Evolutionary conservation across 345 rosid species (phyloP).

Genomic region (Nephelium lappaceum): DNA sequence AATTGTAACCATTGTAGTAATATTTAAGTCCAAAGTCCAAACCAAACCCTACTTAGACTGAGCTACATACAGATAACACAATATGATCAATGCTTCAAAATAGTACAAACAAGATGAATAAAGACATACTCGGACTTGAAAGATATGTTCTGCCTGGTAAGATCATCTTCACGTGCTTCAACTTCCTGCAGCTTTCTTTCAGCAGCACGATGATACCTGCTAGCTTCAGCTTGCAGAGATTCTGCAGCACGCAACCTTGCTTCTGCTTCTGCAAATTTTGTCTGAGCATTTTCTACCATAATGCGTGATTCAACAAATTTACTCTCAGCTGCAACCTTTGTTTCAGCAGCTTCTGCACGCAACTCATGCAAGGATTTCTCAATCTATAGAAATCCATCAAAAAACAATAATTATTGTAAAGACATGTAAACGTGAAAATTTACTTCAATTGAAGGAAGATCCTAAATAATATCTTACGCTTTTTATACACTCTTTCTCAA

Average conservation of each 20-base stretch:
- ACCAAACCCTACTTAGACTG: background rate
- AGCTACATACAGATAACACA: background rate
- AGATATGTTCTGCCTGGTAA: conserved; percentile 54
- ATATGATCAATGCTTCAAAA: background rate
- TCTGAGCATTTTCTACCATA: conserved; percentile 73
- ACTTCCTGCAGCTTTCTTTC: conserved; percentile 89
- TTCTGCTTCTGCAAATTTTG: conserved; percentile 66
- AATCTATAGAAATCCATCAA: conserved; percentile 47
- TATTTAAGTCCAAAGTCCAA: background rate
- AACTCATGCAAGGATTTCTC: conserved; percentile 96
- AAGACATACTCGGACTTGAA: conserved; percentile 79
- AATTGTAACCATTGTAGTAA: background rate
- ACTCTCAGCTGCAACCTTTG: conserved; percentile 74
- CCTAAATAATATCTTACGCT: conserved; percentile 58
- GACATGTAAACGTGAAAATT: background rate
- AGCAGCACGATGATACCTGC: conserved; percentile 63
- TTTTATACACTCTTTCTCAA: conserved; percentile 83
- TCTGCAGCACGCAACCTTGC: conserved; percentile 67
- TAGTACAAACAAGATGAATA: conserved; percentile 7
- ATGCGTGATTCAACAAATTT: conserved; percentile 64
- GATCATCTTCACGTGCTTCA: conserved; percentile 85
- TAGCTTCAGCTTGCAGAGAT: conserved; percentile 74
- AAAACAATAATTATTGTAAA: conserved; percentile 5
- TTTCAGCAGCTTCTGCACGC: conserved; percentile 93
- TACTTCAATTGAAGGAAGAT: conserved; percentile 8